Base-by-base conservation (phyloP, 768 basidiomycete species). In the Russula compacta region DNA sequence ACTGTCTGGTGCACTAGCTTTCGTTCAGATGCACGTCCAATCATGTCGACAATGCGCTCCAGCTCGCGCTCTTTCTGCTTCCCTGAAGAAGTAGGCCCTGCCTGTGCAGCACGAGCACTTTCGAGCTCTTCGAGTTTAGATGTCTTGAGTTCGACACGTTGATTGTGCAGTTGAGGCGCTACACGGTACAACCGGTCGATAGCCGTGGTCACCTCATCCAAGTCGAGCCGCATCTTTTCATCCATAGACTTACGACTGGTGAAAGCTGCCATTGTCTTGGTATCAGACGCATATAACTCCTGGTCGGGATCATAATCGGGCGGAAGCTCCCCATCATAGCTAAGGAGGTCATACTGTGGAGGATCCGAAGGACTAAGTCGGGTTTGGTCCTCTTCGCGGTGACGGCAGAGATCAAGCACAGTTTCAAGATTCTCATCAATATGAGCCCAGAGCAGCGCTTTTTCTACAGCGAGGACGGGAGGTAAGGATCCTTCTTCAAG, bases 101-200 rank as follows among this genome's bases (percentile, higher is more conserved):
- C 53, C 10, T 78, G 81, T 44, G 77, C 75, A 56, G 73, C 73
- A 47, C 82, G 74, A 5, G 89, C 91, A 47, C 80, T 79, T 72
- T 91, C 88, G 76, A 92, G 81, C 72, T 92, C 81, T 12, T 81
- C 80, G 14, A 85, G 67, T 69, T 91, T 89, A 29, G 82, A 75
- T 6, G 79, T 79, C 67, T 86, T 86, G 48, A 95, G 81, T 71
- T 95, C 94, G n/a, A 90, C 92, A 0, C 97, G 84, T 72, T 99
- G 95, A 70, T 95, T 87, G 61, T 87, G 83, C 44, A 98, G 73
- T 71, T 95, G 94, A 0, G 95, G 95, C 0, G 92, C 84, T 35
- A 87, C 89, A 8, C 81, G 72, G 71, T 97, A 92, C 11, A 98
- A 75, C 40, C 93, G 78, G 70, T 95, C 94, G 67, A 99, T 95